These are phyloP conservation scores for Colletotrichum tanaceti DNA, from an alignment of 2,329 filamentous ascomycete genomes.

Conservation along the genomic window DNA sequence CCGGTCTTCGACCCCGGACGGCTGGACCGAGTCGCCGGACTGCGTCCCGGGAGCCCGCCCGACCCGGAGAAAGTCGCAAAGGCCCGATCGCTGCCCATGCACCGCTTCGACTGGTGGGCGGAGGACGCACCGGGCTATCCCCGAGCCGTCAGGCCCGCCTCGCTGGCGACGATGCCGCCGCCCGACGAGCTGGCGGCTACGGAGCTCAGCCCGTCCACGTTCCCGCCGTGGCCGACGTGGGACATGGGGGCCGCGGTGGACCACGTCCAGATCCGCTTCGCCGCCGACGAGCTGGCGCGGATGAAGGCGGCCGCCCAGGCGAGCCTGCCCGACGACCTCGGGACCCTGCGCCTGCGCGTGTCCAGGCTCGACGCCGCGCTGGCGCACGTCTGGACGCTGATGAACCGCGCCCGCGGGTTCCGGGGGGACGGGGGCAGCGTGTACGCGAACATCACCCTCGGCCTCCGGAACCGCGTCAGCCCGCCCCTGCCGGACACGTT, in stretches of 20 bases:
- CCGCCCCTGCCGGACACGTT: slow-evolving; percentile 55
- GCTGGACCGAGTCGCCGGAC: slow-evolving; percentile 52
- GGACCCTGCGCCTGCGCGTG: slow-evolving; percentile 42
- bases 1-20: slow-evolving; percentile 55
- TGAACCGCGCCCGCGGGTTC: slow-evolving; percentile 55
- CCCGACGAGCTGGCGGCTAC: neutral
- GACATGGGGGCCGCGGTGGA: slow-evolving; percentile 50
- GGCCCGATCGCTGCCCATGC: slow-evolving; percentile 55
- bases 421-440: slow-evolving; percentile 46
- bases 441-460: slow-evolving; percentile 56
- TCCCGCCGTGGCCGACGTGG: slow-evolving; percentile 57
- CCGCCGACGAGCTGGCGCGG: slow-evolving; percentile 47
- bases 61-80: slow-evolving; percentile 45
- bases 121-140: slow-evolving; percentile 47
- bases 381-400: slow-evolving; percentile 58
- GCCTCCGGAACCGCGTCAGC: slow-evolving; percentile 52
- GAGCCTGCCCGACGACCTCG: slow-evolving; percentile 28
- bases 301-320: slow-evolving; percentile 47
- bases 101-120: slow-evolving; percentile 62
- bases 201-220: slow-evolving; percentile 47
- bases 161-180: slow-evolving; percentile 44
- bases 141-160: slow-evolving; percentile 43
- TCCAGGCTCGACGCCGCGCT: slow-evolving; percentile 59
- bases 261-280: slow-evolving; percentile 53
- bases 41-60: slow-evolving; percentile 37